Conservation (phyloP, 2,329 filamentous ascomycete genomes). For the Apiospora koreana region DNA sequence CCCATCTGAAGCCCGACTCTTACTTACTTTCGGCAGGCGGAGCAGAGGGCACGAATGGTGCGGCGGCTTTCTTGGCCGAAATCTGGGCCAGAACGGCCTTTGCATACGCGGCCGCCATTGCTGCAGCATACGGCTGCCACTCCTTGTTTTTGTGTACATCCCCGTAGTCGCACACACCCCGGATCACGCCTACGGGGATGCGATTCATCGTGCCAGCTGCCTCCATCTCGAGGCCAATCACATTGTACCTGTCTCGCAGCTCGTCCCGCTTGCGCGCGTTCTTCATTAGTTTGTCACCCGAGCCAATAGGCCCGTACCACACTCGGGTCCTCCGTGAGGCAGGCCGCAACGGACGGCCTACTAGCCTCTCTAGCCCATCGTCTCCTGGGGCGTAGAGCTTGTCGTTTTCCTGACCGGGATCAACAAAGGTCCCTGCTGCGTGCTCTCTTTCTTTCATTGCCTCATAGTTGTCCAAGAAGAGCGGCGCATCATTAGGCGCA, state of each 20-base stretch:
- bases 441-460: constrained; percentile 26
- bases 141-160: constrained; percentile 28
- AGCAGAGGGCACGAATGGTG: too few species aligned
- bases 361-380: background rate
- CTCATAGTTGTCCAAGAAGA: constrained; percentile 27
- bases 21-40: too few species aligned
- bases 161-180: constrained; percentile 34
- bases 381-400: constrained; percentile 20
- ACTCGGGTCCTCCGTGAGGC: constrained; percentile 27
- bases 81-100: constrained; percentile 13
- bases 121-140: constrained; percentile 29
- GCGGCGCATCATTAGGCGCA: constrained; percentile 22
- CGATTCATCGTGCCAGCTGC: constrained; percentile 32
- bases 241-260: background rate
- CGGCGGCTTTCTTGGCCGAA: too few species aligned
- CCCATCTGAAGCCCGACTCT: too few species aligned
- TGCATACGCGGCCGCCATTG: constrained; percentile 28
- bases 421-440: constrained; percentile 24
- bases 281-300: constrained; percentile 34
- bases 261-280: constrained; percentile 24
- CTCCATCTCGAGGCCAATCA: constrained; percentile 35
- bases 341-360: constrained; percentile 22
- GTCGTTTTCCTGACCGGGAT: constrained; percentile 33
- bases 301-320: constrained; percentile 37
- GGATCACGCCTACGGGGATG: constrained; percentile 31